These are phyloP conservation scores for Floccularia luteovirens DNA, from an alignment of 768 basidiomycete species.

Conservation along the genomic window DNA sequence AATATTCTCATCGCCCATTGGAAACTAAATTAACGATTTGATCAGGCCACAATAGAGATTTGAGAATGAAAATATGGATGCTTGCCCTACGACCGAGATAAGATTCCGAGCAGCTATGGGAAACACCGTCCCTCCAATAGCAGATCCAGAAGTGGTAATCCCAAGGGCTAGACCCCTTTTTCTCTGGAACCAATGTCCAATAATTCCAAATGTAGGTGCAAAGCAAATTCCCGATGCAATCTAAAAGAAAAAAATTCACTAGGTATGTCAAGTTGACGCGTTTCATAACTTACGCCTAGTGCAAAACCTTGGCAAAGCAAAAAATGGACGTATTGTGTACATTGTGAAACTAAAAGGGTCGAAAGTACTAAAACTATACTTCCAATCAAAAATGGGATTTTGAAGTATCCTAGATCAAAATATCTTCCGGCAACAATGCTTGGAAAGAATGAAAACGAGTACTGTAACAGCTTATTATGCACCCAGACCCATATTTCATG, in stretches of 20 bases:
- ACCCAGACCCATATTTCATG: not conserved
- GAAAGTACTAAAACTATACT: slow-evolving; percentile 38
- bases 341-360: slow-evolving; percentile 50
- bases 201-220: slow-evolving; percentile 38
- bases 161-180: slow-evolving; percentile 47
- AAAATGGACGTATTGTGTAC: slow-evolving; percentile 59
- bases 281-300: slow-evolving; percentile 40
- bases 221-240: slow-evolving; percentile 24
- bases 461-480: slow-evolving; percentile 19
- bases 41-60: not conserved
- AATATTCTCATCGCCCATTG: slow-evolving; percentile 63
- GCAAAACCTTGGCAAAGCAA: slow-evolving; percentile 58
- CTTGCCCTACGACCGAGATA: slow-evolving; percentile 46
- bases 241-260: slow-evolving; percentile 2
- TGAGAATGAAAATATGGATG: not conserved
- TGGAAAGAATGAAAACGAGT: slow-evolving; percentile 40
- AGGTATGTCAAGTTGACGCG: no score
- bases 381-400: slow-evolving; percentile 32
- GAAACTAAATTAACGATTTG: slow-evolving; percentile 28
- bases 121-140: slow-evolving; percentile 54
- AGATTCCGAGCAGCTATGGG: slow-evolving; percentile 51
- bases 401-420: slow-evolving; percentile 56
- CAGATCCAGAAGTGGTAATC: slow-evolving; percentile 46
- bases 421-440: slow-evolving; percentile 46
- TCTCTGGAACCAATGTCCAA: slow-evolving; percentile 61